Evolutionary conservation across 441 rosid genomes (phyloP).

Genomic region (Gossypium gossypioides): DNA sequence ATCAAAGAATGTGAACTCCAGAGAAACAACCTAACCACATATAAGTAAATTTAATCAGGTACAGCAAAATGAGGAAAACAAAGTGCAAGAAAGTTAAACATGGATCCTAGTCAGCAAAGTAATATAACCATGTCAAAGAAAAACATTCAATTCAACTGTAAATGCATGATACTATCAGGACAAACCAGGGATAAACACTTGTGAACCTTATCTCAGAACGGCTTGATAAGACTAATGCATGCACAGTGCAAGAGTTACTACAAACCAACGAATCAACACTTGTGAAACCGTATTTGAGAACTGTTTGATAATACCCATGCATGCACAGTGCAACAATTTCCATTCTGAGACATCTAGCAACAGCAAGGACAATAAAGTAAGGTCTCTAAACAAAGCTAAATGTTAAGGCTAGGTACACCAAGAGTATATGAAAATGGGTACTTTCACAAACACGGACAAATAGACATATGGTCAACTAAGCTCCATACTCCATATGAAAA

Average conservation of each 20-base stretch:
- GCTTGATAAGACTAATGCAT: background rate
- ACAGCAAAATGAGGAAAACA: background rate
- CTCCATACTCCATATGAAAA: background rate
- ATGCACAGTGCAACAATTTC: background rate
- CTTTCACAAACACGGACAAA: background rate
- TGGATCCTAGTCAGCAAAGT: background rate
- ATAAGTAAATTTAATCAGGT: constrained; percentile 11
- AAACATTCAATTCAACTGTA: background rate
- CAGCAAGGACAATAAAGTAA: background rate
- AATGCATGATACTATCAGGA: background rate
- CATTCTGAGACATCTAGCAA: background rate
- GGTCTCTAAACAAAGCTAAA: background rate
- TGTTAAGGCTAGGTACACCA: background rate
- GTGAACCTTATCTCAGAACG: background rate
- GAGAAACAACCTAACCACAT: constrained; percentile 67
- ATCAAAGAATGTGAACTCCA: constrained; percentile 96
- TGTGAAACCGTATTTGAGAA: background rate
- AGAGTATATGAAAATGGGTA: background rate
- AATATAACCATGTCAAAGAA: constrained; percentile 3
- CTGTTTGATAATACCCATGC: background rate
- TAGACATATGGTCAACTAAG: background rate
- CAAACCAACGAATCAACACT: background rate
- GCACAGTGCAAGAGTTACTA: background rate
- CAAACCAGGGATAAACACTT: constrained; percentile 4
- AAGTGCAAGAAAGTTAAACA: constrained; percentile 13